Percentiles rank a stretch among this genome's conserved stretches.
These are phyloP conservation scores for Phytopythium boreale DNA, from an alignment of 352 stramenopile genomes.

Conservation along the genomic window DNA sequence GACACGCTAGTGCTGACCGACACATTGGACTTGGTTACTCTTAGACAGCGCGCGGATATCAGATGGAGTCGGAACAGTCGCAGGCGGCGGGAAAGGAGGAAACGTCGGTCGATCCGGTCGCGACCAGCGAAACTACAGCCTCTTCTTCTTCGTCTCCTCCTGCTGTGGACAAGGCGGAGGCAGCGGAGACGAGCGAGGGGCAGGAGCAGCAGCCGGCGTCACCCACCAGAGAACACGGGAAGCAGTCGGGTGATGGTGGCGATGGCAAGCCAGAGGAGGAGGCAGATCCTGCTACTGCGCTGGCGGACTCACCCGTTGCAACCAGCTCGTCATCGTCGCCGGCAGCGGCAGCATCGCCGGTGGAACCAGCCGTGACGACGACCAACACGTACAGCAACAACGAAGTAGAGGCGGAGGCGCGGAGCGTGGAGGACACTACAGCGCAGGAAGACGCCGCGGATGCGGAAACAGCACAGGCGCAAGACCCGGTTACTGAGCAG, in stretches of 20 bases:
- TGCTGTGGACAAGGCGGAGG: not conserved
- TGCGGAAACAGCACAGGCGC: not conserved
- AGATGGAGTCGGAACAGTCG: constrained; percentile 3
- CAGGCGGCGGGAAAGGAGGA: not conserved
- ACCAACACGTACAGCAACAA: not conserved
- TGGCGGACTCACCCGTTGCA: not conserved
- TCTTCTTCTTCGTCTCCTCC: not conserved
- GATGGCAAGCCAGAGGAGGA: not conserved
- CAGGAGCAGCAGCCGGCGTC: not conserved
- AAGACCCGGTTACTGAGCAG: not conserved
- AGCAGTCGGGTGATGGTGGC: not conserved
- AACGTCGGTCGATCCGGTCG: not conserved
- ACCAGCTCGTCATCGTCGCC: not conserved
- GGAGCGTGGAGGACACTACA: not conserved
- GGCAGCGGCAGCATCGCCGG: not conserved
- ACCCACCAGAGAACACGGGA: not conserved
- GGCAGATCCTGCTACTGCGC: not conserved
- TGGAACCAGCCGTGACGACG: not conserved
- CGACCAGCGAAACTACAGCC: not conserved
- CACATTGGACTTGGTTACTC: not conserved
- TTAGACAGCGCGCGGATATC: constrained; percentile 1
- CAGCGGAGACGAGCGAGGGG: not conserved
- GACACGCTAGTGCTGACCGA: not conserved
- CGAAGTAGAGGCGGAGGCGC: not conserved
- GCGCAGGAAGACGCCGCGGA: not conserved